Base-by-base conservation (phyloP, 257 asterid genomes). In the Osmanthus fragrans region DNA sequence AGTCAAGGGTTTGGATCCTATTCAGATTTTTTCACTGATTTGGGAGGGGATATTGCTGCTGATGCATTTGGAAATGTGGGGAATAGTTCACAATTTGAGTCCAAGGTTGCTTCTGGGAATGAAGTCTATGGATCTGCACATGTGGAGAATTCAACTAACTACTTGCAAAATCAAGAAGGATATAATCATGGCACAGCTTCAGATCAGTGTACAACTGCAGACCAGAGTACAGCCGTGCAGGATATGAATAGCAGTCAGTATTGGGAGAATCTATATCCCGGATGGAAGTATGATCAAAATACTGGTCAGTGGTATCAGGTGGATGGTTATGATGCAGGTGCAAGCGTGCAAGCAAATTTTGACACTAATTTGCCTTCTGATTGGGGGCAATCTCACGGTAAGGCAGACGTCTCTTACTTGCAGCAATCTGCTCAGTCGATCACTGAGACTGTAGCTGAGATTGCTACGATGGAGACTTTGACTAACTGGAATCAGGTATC, bases 271-370 rank as follows among this genome's bases (percentile, higher is more conserved):
- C 93, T 81, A 37, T 93, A 93, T 87, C 97, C 99, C 0, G 97
- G 99, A 40, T 96, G 99, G 99, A 91, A 86, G 83, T 85, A 80
- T 82, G 94, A 96, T 80, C 80, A 80, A 3, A 74, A 58, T 80
- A 89, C 94, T 49, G 96, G 97, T 54, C 91, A 92, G 78, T 96
- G 99, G 99, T 93, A 91, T 89, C 93, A 88, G 88, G 79, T 88
- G 49, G 92, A 85, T 84, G 89, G 82, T 67, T 84, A 82, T 82
- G 83, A 84, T 70, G 73, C 82, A 33, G 73, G 84, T 51, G 71
- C 83, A 45, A 75, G 78, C 80, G 76, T 70, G 70, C 89, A 84
- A 69, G 86, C 82, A 27, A 83, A 68, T 80, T 69, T 71, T 0
- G 83, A 78, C 71, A 65, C 91, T 70, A 42, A 51, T 82, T 33